These are phyloP conservation scores for Hydrangea macrophylla DNA, from an alignment of 148 eudicot genomes.

Conservation along the genomic window DNA sequence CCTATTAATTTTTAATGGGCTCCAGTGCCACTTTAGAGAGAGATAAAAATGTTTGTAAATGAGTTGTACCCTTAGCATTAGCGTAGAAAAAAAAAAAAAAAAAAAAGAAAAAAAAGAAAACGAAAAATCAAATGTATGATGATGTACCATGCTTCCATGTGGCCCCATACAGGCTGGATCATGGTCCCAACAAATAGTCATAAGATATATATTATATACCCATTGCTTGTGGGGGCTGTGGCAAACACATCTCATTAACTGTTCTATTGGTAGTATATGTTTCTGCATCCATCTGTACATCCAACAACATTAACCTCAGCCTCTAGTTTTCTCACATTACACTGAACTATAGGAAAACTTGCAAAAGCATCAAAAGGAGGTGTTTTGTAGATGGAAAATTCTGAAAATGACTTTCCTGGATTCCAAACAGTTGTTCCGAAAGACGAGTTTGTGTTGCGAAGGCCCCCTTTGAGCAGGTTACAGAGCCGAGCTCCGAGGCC, in stretches of 20 bases:
- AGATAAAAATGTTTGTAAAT: too few relatives aligned
- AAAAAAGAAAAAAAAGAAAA: too few relatives aligned
- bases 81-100: too few relatives aligned
- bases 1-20: too few relatives aligned
- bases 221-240: too few relatives aligned
- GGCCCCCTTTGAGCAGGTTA: not conserved
- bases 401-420: slow-evolving; percentile 10
- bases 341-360: too few relatives aligned
- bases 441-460: not conserved
- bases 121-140: not conserved
- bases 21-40: too few relatives aligned
- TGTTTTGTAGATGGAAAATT: not conserved
- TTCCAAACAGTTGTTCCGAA: not conserved
- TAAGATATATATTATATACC: not conserved
- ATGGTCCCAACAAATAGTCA: not conserved
- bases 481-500: slow-evolving; percentile 1
- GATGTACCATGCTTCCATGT: not conserved
- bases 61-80: too few relatives aligned
- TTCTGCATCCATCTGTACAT: too few relatives aligned
- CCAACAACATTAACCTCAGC: not conserved
- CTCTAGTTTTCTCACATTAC: not conserved
- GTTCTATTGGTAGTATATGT: not conserved
- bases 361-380: too few relatives aligned
- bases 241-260: not conserved
- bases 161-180: slow-evolving; percentile 12